Evolutionary conservation across 192 early-diverging fungal species (phyloP), one percentile per base, ranked within the genome.

Genomic region (Entomortierella beljakovae): DNA sequence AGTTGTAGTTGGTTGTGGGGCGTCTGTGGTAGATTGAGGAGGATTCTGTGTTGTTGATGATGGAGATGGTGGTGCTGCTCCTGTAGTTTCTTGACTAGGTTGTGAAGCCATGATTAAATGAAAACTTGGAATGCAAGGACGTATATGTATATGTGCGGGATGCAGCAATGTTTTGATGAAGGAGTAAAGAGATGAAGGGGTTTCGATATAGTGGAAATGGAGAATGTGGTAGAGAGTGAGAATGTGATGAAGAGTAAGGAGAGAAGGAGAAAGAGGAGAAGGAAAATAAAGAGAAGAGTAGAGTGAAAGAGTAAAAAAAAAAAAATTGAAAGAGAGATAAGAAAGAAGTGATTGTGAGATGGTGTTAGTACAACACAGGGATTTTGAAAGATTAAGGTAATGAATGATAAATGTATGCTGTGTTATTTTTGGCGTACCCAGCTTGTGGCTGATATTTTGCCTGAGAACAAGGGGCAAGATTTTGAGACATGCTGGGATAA

Each of bases 271-370:
- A 11, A 20, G 20, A 32, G 20, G 51, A 33, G 32, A 49, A 42
- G 25, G 29, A 57, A 49, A 4, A 56, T 11, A 29, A 62, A 34
- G 52, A 52, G 1, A 15, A 29, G 53, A 26, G 18, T 42, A 50
- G 34, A 43, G 32, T 32, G 43, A 26, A 59, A 28, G 37, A 59
- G 54, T n/a, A n/a, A 55, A 49, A 34, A 42, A 34, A 20, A 34
- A 50, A 15, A 57, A 70, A 40, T 34, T 6, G 32, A 23, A 48
- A 34, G 51, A 43, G 28, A 8, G n/a, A 61, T n/a, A n/a, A n/a
- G 35, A 33, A 43, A 18, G 28, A n/a, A 43, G 46, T 37, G 57
- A 20, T 18, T 26, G 37, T 22, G 48, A 35, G 28, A 18, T 33
- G 46, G 43, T 31, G n/a, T 4, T 48, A 26, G 31, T 33, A 32